Evolutionary conservation across 2,329 filamentous ascomycete genomes (phyloP), one percentile per base, ranked within the genome.

Genomic region (Paradendryphiella salina): DNA sequence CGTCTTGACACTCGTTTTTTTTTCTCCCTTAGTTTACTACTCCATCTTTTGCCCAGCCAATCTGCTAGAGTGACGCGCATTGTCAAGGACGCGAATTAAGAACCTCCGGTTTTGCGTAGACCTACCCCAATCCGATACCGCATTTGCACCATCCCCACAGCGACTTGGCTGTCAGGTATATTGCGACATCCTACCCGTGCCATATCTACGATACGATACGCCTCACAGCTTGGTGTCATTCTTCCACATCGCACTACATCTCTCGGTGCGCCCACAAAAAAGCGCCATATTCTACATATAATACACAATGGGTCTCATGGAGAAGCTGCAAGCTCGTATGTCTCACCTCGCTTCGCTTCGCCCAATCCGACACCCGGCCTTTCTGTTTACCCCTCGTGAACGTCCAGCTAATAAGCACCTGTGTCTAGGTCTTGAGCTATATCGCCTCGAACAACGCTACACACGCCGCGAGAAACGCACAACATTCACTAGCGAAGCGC

Each of bases 361-460:
- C 49, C 38, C 17, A 26, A 26, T 26, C 23, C 23, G 8, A 9
- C 36, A 15, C 47, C 36, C 50, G 33, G 42, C 54, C 33, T 36
- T 50, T 39, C 39, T 13, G 6, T 42, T 21, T 37, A 15, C 33
- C 36, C 18, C 45, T 39, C 21, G 38, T n/a, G 10, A 47, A 26
- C 43, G 41, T 21, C 15, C 23, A 23, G 44, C 35, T 57, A 23
- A 55, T 58, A 46, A 29, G 21, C 39, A 11, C 10, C 29, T 18
- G 5, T n/a, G 37, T 15, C 50, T 54, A 85, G 74, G 93, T 76
- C 83, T 95, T 66, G 91, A 97, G 80, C 85, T 97, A 69, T 94
- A 96, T 81, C 89, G 91, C 41, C 86, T 97, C 62, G 93, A 97
- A 79, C 88, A 96, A 78, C 88, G 90, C 66, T 97, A 97, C 80